Conservation (phyloP, 176 grass and related monocot species). For the Musa acuminata region DNA sequence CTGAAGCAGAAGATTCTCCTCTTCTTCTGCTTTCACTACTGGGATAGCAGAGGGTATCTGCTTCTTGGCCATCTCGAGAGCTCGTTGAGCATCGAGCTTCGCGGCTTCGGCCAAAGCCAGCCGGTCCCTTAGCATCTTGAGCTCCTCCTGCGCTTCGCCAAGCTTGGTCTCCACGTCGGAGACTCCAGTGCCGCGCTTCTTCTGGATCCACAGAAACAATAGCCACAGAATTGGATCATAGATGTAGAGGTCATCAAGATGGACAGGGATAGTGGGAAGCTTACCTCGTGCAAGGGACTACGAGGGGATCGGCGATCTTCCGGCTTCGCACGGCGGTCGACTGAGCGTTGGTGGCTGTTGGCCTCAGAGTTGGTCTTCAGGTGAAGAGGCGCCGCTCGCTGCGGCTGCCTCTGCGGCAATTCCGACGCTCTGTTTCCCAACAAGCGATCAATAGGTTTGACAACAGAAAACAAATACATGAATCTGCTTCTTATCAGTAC, state of each 20-base stretch:
- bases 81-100: constrained; percentile 52
- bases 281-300: constrained; percentile 59
- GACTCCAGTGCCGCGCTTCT: constrained; percentile 46
- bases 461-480: too few species aligned
- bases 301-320: constrained; percentile 35
- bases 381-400: constrained; percentile 65
- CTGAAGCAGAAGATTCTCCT: neutral
- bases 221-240: neutral
- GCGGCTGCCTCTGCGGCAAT: constrained; percentile 28
- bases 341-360: constrained; percentile 14
- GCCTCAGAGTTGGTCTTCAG: constrained; percentile 30
- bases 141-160: constrained; percentile 38
- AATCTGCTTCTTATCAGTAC: too few species aligned
- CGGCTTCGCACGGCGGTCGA: neutral
- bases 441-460: neutral
- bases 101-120: constrained; percentile 37
- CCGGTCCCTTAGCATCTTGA: constrained; percentile 46
- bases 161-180: constrained; percentile 60
- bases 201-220: constrained; percentile 26
- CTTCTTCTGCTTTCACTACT: neutral
- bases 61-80: constrained; percentile 46
- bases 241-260: neutral
- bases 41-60: constrained; percentile 5
- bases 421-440: constrained; percentile 43
- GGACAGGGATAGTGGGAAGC: neutral